Base-by-base conservation (phyloP, 1,139 yeast species). In the Blastobotrys aristatus region DNA sequence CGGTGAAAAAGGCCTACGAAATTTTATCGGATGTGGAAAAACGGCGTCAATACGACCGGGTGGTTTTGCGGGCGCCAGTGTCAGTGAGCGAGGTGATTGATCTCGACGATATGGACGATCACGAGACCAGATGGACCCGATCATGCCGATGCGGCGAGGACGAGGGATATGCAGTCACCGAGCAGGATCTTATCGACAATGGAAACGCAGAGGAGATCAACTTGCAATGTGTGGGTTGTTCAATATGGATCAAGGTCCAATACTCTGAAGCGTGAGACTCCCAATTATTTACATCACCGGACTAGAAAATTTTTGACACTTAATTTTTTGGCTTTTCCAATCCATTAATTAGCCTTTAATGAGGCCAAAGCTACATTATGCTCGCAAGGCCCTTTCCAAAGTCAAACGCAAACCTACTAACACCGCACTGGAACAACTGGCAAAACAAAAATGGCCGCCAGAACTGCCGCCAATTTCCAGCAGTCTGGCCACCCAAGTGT, bases 191-290 rank as follows among this genome's bases (percentile, higher is more conserved):
- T 44, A 78, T 77, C 2, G 66, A 67, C 13, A 84, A 82, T 14
- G 69, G 66, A 2, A 55, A 51, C 24, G 83, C 83, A 7, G 81
- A 70, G 52, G 85, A 83, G 53, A 74, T 89, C 2, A 72, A 84
- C 7, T 79, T 86, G 0, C 96, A 89, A 58, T 89, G 97, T 61
- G 64, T 69, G 11, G 81, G 86, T 33, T 89, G 97, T 61, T 84
- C 95, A 62, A 65, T 88, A 24, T 89, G 96, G 96, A 67, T 89
- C 14, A 79, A 80, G 46, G 89, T 89, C 1, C 75, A 73, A 53
- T 85, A 83, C 60, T 78, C 74, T 51, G 84, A 57, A 5, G 65
- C 53, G 29, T 58, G 55, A 34, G 14, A n/a, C n/a, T n/a, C n/a
- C n/a, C n/a, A 8, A 31, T 7, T 26, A n/a, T n/a, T n/a, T n/a